Base-by-base conservation (phyloP, 2,329 filamentous ascomycete genomes). In the Scopulariopsis brevicaulis region DNA sequence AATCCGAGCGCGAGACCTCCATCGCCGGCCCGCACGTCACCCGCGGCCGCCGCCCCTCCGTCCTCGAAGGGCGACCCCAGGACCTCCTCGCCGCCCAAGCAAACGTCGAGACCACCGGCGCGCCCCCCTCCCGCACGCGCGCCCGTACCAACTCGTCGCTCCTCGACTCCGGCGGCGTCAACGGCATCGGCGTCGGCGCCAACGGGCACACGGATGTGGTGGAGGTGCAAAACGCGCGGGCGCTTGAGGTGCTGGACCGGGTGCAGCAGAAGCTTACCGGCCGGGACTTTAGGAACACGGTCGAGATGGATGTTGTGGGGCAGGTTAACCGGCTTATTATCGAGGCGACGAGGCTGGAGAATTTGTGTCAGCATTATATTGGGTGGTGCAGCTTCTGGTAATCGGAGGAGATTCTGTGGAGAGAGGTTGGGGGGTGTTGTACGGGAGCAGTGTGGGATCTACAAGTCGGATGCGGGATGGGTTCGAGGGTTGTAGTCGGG, bases 301-400 rank as follows among this genome's bases (percentile, higher is more conserved):
- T 95, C 66, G 93, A 97, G 73, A 79, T 99, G 62, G 86, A 85
- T 59, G 85, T 96, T 24, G 85, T 89, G 58, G 84, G 84, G 61
- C 94, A 99, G 74, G 95, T 99, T 5, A 93, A 96, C 72, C 93
- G 95, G 71, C 76, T 99, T 66, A 88, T 99, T 65, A 86, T 88
- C 61, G 93, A 99, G 76, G 94, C 94, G 24, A 99, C 94, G 7
- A 96, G 94, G 68, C 78, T 97, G 65, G 94, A 97, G 80, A 97
- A 97, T 70, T 77, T 99, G 61, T 99, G 94, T 70, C 94, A 97
- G 77, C 94, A 97, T 76, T 99, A 96, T 71, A 96, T 97, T 65
- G 94, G 94, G 62, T 97, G 93, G 93, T 97, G 93, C 74, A 95
- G 90, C 73, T 97, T 96, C 80, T 97, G 93, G 93, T 97, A 60